Evolutionary conservation across 2,329 filamentous ascomycete genomes (phyloP).

Genomic region (Ceratocystis papillata): DNA sequence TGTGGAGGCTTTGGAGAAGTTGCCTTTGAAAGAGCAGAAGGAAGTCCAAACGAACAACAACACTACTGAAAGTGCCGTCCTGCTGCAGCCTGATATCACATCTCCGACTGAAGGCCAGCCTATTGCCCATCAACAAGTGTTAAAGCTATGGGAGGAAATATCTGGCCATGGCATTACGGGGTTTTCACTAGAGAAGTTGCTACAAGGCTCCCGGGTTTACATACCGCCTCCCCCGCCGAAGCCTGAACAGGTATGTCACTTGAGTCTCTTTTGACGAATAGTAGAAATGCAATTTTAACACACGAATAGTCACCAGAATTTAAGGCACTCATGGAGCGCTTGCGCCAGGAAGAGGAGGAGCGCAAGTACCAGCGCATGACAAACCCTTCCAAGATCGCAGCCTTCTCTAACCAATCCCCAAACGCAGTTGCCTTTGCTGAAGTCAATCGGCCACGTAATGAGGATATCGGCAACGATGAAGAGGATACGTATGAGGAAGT

Average conservation of each 20-base stretch:
- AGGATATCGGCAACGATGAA: conserved; percentile 37
- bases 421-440: conserved; percentile 46
- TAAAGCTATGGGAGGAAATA: conserved; percentile 49
- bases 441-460: conserved; percentile 39
- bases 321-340: conserved; percentile 72
- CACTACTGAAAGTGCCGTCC: conserved; percentile 9
- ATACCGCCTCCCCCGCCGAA: conserved; percentile 70
- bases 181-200: conserved; percentile 55
- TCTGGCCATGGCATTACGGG: conserved; percentile 30
- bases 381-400: conserved; percentile 47
- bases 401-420: conserved; percentile 50
- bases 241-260: conserved; percentile 56
- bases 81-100: neutral
- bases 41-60: conserved; percentile 14
- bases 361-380: conserved; percentile 73
- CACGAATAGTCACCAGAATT: conserved; percentile 60
- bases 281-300: conserved; percentile 21
- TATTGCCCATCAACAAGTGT: conserved; percentile 59
- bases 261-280: neutral
- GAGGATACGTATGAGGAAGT: conserved; percentile 63
- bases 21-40: conserved; percentile 22
- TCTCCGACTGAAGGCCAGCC: conserved; percentile 48
- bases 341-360: conserved; percentile 73
- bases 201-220: conserved; percentile 63
- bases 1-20: conserved; percentile 47